phyloP scores from a whole-genome alignment of 768 basidiomycete species.

The Russula foetens region DNA sequence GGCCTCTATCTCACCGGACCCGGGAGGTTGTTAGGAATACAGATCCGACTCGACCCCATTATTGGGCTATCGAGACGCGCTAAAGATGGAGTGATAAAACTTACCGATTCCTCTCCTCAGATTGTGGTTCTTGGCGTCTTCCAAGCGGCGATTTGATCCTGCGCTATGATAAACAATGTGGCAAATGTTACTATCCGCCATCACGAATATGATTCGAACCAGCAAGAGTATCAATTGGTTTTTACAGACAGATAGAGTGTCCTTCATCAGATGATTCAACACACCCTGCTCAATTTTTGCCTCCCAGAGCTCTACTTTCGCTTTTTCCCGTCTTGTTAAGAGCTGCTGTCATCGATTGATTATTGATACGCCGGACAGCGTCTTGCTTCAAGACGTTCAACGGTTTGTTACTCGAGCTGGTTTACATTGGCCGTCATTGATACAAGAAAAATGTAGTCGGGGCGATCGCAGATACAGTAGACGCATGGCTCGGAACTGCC shows the following conservation, averaged over 20 bases:
- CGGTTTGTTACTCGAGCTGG: slow-evolving; percentile 6
- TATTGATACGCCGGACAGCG: slow-evolving; percentile 44
- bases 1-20: too few species aligned
- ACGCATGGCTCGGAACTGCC: background rate
- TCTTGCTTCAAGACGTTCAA: slow-evolving; percentile 35
- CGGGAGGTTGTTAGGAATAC: too few species aligned
- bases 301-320: slow-evolving; percentile 68
- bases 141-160: too few species aligned
- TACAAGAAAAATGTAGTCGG: slow-evolving; percentile 18
- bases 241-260: slow-evolving; percentile 13
- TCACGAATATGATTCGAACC: background rate
- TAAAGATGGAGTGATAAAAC: too few species aligned
- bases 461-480: background rate
- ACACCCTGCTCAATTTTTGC: slow-evolving; percentile 62
- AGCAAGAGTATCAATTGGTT: background rate
- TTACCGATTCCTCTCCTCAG: too few species aligned
- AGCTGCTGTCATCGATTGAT: slow-evolving; percentile 46
- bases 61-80: too few species aligned
- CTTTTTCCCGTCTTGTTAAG: slow-evolving; percentile 44
- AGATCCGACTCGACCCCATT: too few species aligned
- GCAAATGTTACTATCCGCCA: background rate
- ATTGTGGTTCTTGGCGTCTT: too few species aligned
- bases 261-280: slow-evolving; percentile 40
- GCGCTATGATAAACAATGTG: background rate
- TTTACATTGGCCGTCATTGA: slow-evolving; percentile 12